A percentile compares a stretch with the other conserved stretches of the same genome.
Evolutionary conservation across 352 stramenopile genomes (phyloP).

Genomic region (Thalassiosira exigua): DNA sequence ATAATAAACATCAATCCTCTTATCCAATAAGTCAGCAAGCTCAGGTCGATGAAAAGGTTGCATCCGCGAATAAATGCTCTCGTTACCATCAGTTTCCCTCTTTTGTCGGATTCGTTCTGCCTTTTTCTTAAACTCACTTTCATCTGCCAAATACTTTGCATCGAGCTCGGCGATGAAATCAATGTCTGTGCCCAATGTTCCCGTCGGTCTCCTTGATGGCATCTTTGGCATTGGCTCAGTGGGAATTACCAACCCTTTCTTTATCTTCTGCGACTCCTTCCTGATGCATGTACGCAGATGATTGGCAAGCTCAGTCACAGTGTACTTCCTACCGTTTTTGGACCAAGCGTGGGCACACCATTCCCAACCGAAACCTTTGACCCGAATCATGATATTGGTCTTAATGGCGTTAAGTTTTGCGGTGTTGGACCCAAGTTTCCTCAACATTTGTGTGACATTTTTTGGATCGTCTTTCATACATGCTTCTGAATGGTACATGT

Average conservation of each 20-base stretch:
- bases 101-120: slow-evolving; percentile 8
- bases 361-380: slow-evolving; percentile 40
- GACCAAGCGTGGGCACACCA: slow-evolving; percentile 30
- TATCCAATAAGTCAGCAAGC: slow-evolving; percentile 23
- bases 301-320: slow-evolving; percentile 20
- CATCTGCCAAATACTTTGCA: slow-evolving; percentile 27
- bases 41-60: slow-evolving; percentile 20
- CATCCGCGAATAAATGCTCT: slow-evolving; percentile 26
- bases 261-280: slow-evolving; percentile 6
- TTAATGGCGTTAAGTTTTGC: slow-evolving; percentile 22
- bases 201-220: slow-evolving; percentile 6
- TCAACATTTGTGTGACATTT: slow-evolving; percentile 6
- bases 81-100: slow-evolving; percentile 9
- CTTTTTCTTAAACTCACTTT: slow-evolving; percentile 25
- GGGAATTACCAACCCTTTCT: slow-evolving; percentile 10
- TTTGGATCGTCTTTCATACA: slow-evolving; percentile 22
- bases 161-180: slow-evolving; percentile 18
- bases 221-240: slow-evolving; percentile 12
- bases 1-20: slow-evolving; percentile 30
- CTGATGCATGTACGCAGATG: slow-evolving; percentile 26
- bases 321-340: slow-evolving; percentile 25
- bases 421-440: slow-evolving; percentile 1
- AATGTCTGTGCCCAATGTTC: slow-evolving; percentile 25
- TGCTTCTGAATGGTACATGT: slow-evolving; percentile 35
- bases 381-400: slow-evolving; percentile 26